These are phyloP conservation scores for Hypoxylon fragiforme DNA, from an alignment of 495 filamentous ascomycete genomes.

Conservation along the genomic window DNA sequence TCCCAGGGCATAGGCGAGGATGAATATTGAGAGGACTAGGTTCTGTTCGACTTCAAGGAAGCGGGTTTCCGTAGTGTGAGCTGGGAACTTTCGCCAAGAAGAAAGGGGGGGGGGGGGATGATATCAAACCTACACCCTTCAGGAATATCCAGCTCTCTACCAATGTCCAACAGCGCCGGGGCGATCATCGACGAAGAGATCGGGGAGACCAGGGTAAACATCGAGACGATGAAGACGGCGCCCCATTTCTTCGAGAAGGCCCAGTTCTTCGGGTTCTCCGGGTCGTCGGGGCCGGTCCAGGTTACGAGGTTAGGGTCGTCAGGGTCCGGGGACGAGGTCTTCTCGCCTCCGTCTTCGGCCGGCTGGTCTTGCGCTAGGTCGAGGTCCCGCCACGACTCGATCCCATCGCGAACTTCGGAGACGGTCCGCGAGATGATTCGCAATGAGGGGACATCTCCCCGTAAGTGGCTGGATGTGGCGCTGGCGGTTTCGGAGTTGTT, in stretches of 20 bases:
- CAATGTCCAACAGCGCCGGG: slow-evolving; percentile 61
- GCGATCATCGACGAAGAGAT: slow-evolving; percentile 70
- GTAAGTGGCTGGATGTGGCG: slow-evolving; percentile 2
- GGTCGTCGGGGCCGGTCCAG: slow-evolving; percentile 56
- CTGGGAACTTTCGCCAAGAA: background rate
- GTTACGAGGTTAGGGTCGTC: slow-evolving; percentile 41
- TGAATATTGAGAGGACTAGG: slow-evolving; percentile 70
- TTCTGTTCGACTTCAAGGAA: slow-evolving; percentile 49
- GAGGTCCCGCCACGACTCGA: slow-evolving; percentile 33
- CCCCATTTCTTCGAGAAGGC: slow-evolving; percentile 60
- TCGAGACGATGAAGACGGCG: slow-evolving; percentile 60
- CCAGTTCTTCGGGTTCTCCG: slow-evolving; percentile 65
- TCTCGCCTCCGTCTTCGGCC: too few relatives aligned
- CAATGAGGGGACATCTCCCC: background rate
- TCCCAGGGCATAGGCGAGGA: slow-evolving; percentile 67
- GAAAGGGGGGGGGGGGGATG: background rate
- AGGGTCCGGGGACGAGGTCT: too few relatives aligned
- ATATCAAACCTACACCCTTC: slow-evolving; percentile 41
- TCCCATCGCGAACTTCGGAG: slow-evolving; percentile 39
- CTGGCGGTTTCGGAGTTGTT: slow-evolving; percentile 10
- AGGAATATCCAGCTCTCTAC: slow-evolving; percentile 61
- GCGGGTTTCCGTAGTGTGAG: slow-evolving; percentile 5
- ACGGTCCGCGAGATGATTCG: slow-evolving; percentile 22
- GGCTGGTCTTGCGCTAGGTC: slow-evolving; percentile 28
- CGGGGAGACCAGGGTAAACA: slow-evolving; percentile 75